phyloP scores from a whole-genome alignment of 306 rosid species.

The Hippophae rhamnoides region DNA sequence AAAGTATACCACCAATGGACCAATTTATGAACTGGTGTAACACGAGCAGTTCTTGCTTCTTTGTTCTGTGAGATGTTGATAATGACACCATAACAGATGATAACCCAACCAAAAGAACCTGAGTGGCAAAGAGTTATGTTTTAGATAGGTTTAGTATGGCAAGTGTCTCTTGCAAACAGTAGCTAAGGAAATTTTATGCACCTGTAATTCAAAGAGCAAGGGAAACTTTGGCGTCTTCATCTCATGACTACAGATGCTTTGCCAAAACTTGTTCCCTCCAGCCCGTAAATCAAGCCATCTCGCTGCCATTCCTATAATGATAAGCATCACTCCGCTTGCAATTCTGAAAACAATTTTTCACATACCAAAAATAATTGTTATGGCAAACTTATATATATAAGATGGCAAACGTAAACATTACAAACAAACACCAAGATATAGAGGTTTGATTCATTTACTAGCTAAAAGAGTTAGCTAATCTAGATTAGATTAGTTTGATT shows the following conservation, averaged over 20 bases:
- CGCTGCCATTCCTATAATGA: slow-evolving; percentile 57
- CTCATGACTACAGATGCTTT: slow-evolving; percentile 43
- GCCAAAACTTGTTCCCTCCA: slow-evolving; percentile 57
- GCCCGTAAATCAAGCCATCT: slow-evolving; percentile 60
- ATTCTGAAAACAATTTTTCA: slow-evolving; percentile 39
- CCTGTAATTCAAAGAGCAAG: slow-evolving; percentile 68
- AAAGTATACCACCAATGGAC: slow-evolving; percentile 62
- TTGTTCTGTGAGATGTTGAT: slow-evolving; percentile 71
- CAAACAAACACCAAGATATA: background rate
- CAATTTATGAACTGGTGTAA: slow-evolving; percentile 66
- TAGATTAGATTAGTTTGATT: too few species aligned
- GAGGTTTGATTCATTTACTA: slow-evolving; percentile 1
- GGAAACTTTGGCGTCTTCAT: slow-evolving; percentile 38
- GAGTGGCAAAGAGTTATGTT: slow-evolving; percentile 12
- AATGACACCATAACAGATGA: slow-evolving; percentile 72
- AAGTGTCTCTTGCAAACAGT: slow-evolving; percentile 11
- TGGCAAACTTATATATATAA: background rate
- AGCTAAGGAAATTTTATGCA: slow-evolving; percentile 17
- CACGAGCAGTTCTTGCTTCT: slow-evolving; percentile 57
- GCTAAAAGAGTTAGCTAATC: background rate
- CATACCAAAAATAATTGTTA: background rate
- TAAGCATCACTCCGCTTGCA: slow-evolving; percentile 66
- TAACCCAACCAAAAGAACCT: slow-evolving; percentile 72
- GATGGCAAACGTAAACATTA: slow-evolving; percentile 5
- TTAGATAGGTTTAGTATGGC: slow-evolving; percentile 5